These are phyloP conservation scores for Daedaleopsis sinensis DNA, from an alignment of 768 basidiomycete species.

Conservation along the genomic window DNA sequence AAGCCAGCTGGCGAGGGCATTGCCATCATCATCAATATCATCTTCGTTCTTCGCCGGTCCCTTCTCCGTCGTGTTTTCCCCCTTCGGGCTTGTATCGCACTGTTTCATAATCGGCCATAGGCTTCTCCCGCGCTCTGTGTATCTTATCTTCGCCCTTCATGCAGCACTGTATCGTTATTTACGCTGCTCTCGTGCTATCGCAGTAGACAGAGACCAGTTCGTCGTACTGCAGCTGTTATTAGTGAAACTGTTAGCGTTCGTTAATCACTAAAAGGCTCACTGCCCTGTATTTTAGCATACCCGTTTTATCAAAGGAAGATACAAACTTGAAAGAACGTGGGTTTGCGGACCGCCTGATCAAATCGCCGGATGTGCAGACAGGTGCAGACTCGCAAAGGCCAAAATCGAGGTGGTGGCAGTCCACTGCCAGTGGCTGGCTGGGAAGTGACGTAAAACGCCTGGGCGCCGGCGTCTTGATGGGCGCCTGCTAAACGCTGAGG, in stretches of 20 bases:
- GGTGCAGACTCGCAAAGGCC: no score
- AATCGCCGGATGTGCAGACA: neutral
- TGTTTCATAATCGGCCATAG: neutral
- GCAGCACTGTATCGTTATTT: neutral
- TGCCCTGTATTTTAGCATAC: neutral
- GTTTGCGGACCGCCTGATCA: neutral
- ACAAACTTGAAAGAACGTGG: neutral
- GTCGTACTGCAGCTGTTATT: neutral
- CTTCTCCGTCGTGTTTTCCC: neutral
- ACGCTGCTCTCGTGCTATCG: neutral
- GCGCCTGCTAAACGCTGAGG: neutral
- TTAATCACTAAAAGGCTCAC: neutral
- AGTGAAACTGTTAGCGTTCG: neutral
- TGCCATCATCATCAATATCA: no score
- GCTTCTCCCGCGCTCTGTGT: neutral
- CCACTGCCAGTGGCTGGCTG: neutral
- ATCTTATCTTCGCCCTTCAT: neutral
- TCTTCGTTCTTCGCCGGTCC: neutral
- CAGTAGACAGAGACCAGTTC: neutral
- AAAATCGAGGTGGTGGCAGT: neutral
- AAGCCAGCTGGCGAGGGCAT: neutral
- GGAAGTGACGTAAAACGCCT: neutral
- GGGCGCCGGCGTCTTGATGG: neutral
- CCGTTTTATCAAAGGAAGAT: neutral
- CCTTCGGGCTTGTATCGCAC: neutral